Evolutionary conservation across 805 yeast genomes (phyloP).

Genomic region (Wickerhamiella lipophila): DNA sequence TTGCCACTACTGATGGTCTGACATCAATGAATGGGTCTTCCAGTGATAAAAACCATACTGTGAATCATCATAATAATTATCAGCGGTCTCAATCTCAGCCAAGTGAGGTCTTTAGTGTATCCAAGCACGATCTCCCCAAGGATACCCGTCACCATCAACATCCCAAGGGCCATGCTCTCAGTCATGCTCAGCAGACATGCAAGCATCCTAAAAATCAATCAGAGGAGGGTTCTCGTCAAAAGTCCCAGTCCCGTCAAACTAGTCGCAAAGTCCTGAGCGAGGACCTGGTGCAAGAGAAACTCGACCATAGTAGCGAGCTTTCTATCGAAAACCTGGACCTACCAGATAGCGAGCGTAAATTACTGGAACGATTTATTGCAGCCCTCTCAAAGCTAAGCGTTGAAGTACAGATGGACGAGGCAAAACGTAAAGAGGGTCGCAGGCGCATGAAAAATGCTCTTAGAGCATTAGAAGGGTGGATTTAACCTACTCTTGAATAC

Average conservation of each 20-base stretch:
- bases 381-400: slow-evolving; percentile 74
- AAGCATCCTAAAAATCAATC: neutral
- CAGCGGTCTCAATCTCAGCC: neutral
- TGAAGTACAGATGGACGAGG: slow-evolving; percentile 79
- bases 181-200: slow-evolving; percentile 8
- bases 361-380: slow-evolving; percentile 76
- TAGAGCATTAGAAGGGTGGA: slow-evolving; percentile 74
- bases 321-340: slow-evolving; percentile 64
- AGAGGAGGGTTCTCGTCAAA: neutral
- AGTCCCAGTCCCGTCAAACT: neutral
- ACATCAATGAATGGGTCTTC: neutral
- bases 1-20: neutral
- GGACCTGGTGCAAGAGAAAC: slow-evolving; percentile 21
- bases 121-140: slow-evolving; percentile 1
- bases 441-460: slow-evolving; percentile 70
- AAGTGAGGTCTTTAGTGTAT: neutral
- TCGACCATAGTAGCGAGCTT: slow-evolving; percentile 21
- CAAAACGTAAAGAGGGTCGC: slow-evolving; percentile 67
- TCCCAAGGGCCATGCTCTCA: slow-evolving; percentile 5
- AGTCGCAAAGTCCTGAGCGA: slow-evolving; percentile 15
- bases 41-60: neutral
- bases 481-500: slow-evolving; percentile 19
- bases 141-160: slow-evolving; percentile 4
- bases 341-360: slow-evolving; percentile 61
- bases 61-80: neutral